A percentile compares a stretch with the other conserved stretches of the same genome.
Evolutionary conservation across 2,329 filamentous ascomycete genomes (phyloP).

Genomic region (Piedraia hortae): DNA sequence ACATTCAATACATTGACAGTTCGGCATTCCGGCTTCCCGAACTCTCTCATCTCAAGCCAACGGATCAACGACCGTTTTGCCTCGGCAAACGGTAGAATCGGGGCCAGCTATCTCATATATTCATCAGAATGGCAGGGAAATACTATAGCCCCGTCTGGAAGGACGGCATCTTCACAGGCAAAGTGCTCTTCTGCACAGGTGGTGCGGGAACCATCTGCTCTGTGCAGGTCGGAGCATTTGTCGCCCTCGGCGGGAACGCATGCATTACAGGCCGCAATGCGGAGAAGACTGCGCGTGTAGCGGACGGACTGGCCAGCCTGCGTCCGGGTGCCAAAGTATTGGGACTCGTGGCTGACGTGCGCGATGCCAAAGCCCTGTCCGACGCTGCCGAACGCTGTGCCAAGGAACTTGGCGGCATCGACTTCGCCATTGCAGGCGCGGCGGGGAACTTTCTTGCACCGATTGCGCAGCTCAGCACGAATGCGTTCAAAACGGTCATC

Average conservation of each 20-base stretch:
- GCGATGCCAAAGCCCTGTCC: constrained; percentile 34
- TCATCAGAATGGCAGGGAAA: too few relatives aligned
- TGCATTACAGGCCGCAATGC: constrained; percentile 80
- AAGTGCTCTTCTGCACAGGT: constrained; percentile 84
- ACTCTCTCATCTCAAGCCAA: constrained; percentile 1
- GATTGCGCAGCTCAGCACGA: constrained; percentile 52
- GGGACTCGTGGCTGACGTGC: constrained; percentile 55
- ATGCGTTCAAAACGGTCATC: constrained; percentile 85
- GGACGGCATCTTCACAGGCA: constrained; percentile 63
- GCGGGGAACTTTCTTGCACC: constrained; percentile 88
- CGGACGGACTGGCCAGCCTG: constrained; percentile 55
- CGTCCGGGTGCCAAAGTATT: constrained; percentile 59
- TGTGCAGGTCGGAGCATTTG: constrained; percentile 72
- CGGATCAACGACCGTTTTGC: not conserved
- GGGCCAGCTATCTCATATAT: constrained; percentile 40
- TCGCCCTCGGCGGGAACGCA: constrained; percentile 73
- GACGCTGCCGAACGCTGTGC: constrained; percentile 54
- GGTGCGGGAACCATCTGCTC: constrained; percentile 85
- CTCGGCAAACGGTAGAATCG: constrained; percentile 4
- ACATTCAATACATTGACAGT: not conserved
- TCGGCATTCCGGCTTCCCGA: constrained; percentile 27
- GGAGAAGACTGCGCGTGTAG: constrained; percentile 60
- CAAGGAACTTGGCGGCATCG: constrained; percentile 60
- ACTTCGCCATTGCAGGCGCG: constrained; percentile 83
- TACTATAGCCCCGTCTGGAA: constrained; percentile 67